A percentile compares a stretch with the other conserved stretches of the same genome.
phyloP scores from a whole-genome alignment of 345 rosid species.

The Eucalyptus pauciflora region DNA sequence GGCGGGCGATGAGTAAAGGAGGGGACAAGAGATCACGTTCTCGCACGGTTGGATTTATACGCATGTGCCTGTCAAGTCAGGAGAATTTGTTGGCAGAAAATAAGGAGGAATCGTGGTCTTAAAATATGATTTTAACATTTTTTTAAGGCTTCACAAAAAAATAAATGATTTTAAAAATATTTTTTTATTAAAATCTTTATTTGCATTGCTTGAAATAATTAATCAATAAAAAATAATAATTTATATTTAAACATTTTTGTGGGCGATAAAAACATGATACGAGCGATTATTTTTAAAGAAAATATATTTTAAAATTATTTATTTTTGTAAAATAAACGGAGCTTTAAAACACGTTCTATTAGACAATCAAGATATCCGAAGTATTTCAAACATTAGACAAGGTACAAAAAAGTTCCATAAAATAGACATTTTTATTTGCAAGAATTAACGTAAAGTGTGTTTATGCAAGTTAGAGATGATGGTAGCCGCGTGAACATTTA shows the following conservation, averaged over 20 bases:
- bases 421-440: background rate
- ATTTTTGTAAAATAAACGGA: fast-evolving
- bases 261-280: too few species aligned
- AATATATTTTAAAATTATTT: too few species aligned
- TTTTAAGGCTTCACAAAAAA: background rate
- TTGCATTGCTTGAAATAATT: fast-evolving
- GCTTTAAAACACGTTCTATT: background rate
- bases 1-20: background rate
- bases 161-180: too few species aligned
- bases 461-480: background rate
- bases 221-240: too few species aligned
- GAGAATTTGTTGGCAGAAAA: background rate
- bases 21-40: background rate
- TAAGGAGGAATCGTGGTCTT: background rate
- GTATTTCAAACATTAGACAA: background rate
- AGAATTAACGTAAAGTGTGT: background rate
- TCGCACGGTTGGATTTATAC: background rate
- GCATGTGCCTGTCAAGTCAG: background rate
- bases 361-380: background rate
- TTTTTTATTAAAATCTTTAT: too few species aligned
- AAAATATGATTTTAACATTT: background rate
- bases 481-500: background rate
- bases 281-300: fast-evolving
- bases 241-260: too few species aligned
- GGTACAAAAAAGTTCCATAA: background rate